phyloP scores from a whole-genome alignment of 352 stramenopile species.

The Saprolegnia parasitica region DNA sequence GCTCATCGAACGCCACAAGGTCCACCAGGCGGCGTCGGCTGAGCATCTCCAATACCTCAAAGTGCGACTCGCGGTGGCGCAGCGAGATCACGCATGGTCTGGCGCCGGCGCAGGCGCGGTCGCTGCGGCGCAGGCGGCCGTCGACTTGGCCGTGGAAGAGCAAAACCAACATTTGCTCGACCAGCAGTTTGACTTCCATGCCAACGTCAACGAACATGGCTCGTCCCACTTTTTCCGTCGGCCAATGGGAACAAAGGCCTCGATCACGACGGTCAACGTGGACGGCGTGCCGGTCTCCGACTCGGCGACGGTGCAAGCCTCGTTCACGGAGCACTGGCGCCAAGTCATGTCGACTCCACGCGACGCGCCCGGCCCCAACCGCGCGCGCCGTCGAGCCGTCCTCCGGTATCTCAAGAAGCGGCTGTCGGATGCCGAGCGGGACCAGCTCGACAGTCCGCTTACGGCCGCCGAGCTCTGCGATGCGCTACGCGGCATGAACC shows the following conservation, averaged over 20 bases:
- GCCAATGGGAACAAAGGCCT: neutral
- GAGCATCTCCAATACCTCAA: neutral
- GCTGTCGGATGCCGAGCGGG: neutral
- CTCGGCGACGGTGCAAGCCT: neutral
- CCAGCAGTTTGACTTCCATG: neutral
- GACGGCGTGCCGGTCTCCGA: neutral
- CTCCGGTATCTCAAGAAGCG: neutral
- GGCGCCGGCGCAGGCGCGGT: neutral
- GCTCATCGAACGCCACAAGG: neutral
- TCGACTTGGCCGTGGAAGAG: neutral
- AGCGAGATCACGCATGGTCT: neutral
- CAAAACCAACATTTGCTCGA: neutral
- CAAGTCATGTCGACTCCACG: neutral
- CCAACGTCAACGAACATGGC: neutral
- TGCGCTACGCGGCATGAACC: neutral
- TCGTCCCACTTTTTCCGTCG: neutral
- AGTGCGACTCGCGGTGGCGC: neutral
- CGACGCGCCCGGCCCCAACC: neutral
- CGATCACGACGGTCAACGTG: neutral
- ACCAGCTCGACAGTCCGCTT: neutral
- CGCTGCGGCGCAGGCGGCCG: neutral
- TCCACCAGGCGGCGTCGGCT: neutral
- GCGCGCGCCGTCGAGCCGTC: neutral
- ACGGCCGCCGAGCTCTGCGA: neutral
- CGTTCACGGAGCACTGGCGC: slow-evolving; percentile 10